phyloP scores from a whole-genome alignment of 2,329 filamentous ascomycete species.

The Monosporascus ibericus region DNA sequence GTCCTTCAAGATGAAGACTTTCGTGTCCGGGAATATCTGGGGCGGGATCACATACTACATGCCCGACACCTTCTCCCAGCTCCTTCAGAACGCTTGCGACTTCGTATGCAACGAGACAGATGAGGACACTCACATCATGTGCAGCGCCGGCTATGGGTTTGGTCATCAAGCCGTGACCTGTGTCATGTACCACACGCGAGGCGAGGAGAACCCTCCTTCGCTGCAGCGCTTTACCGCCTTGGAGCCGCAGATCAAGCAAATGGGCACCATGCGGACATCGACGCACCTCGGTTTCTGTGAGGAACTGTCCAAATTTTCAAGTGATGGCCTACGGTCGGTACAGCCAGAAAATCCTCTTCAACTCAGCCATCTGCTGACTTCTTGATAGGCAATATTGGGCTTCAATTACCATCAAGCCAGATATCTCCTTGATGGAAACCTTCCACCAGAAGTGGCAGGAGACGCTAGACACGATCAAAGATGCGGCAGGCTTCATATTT shows the following conservation, averaged over 20 bases:
- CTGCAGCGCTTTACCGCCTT: slow-evolving; percentile 12
- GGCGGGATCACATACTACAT: slow-evolving; percentile 12
- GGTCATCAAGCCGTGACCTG: slow-evolving; percentile 10
- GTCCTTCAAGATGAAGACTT: slow-evolving; percentile 10
- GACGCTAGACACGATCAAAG: slow-evolving; percentile 7
- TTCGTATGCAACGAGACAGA: slow-evolving; percentile 11
- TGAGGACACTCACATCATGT: slow-evolving; percentile 10
- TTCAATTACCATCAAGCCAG: slow-evolving; percentile 7
- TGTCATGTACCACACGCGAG: slow-evolving; percentile 15
- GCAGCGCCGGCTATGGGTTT: slow-evolving; percentile 9
- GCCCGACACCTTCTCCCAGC: slow-evolving; percentile 8
- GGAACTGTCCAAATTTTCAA: slow-evolving; percentile 9
- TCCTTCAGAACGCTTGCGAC: slow-evolving; percentile 10
- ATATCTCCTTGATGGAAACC: slow-evolving; percentile 7
- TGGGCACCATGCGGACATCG: slow-evolving; percentile 11
- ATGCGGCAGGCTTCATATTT: slow-evolving; percentile 14
- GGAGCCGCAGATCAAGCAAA: slow-evolving; percentile 10
- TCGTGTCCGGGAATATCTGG: slow-evolving; percentile 7
- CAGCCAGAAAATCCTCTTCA: not conserved
- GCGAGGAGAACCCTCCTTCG: slow-evolving; percentile 10
- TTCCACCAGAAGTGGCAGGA: slow-evolving; percentile 14
- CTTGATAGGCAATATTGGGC: slow-evolving; percentile 10
- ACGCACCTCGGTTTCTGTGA: slow-evolving; percentile 11
- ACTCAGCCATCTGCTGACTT: not conserved
- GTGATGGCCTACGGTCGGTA: slow-evolving; percentile 4